Base-by-base conservation (phyloP, 345 rosid species). In the Salix udensis region DNA sequence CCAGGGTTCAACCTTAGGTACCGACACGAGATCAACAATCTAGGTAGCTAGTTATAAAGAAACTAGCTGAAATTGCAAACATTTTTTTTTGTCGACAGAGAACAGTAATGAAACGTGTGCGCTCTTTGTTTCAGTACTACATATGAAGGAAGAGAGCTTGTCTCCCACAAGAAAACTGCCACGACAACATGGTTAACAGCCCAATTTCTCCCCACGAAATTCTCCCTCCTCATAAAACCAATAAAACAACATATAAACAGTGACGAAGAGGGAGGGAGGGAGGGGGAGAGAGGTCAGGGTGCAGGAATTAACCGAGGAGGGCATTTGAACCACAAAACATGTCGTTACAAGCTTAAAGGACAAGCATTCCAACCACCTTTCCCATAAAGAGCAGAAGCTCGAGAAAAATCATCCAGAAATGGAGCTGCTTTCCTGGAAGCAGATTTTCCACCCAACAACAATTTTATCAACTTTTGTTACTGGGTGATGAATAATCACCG, bases 311-410 rank as follows among this genome's bases (percentile, higher is more conserved):
- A 48, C 9, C 1, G 62, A 3, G 6, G 14, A 13, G 21, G 34
- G 26, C 1, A 46, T 34, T 12, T 34, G 53, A 55, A 11, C 31
- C 23, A 31, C 65, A 66, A 66, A 48, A n/a, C 13, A 48, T 55
- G 21, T 40, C 30, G 39, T 21, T 28, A 53, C 80, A 48, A 24
- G 53, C 67, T 76, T 50, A 53, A 31, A 67, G 37, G 68, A 24
- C 72, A 64, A 61, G n/a, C 48, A 70, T 66, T 58, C 60, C 75
- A 68, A 14, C 72, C 31, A 26, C 70, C 74, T 46, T 70, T 70
- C 67, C 60, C 82, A 69, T 11, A 50, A 26, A 40, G 44, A 76
- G 58, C 13, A 48, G n/a, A 46, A 65, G 74, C 72, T 58, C 48
- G 65, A 34, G 30, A 67, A 72, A 76, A 13, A 19, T 16, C 70